Percentiles rank a stretch among this genome's conserved stretches.
These are phyloP conservation scores for Phytophthora rubi DNA, from an alignment of 352 stramenopile species.

Conservation along the genomic window DNA sequence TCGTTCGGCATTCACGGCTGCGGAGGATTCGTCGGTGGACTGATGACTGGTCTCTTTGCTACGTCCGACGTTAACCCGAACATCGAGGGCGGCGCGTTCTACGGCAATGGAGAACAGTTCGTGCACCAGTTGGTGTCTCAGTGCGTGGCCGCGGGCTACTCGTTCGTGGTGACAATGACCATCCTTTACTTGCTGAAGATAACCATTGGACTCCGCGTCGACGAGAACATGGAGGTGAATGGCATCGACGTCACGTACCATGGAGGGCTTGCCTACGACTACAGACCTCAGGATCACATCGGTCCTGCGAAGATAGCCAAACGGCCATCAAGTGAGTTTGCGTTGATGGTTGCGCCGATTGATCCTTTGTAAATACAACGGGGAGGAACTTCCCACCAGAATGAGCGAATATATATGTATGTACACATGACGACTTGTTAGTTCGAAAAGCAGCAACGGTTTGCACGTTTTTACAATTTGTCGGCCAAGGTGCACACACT, in stretches of 20 bases:
- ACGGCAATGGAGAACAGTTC: slow-evolving; percentile 54
- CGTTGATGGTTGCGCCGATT: slow-evolving; percentile 22
- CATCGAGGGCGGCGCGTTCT: slow-evolving; percentile 62
- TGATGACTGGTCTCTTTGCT: slow-evolving; percentile 78
- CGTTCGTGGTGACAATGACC: slow-evolving; percentile 68
- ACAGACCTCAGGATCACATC: slow-evolving; percentile 32
- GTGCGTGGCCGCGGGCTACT: slow-evolving; percentile 69
- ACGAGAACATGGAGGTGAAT: slow-evolving; percentile 79
- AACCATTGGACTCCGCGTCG: slow-evolving; percentile 74
- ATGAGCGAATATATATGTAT: too few species aligned
- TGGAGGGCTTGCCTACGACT: slow-evolving; percentile 71
- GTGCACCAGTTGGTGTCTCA: slow-evolving; percentile 63
- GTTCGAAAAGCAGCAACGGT: too few species aligned
- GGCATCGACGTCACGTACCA: slow-evolving; percentile 84
- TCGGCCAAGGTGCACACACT: too few species aligned
- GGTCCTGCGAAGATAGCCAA: slow-evolving; percentile 14
- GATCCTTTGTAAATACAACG: slow-evolving; percentile 17
- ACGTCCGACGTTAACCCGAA: slow-evolving; percentile 61
- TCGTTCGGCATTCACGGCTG: slow-evolving; percentile 79
- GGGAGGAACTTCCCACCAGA: too few species aligned
- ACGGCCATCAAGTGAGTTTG: slow-evolving; percentile 20
- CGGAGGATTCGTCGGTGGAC: slow-evolving; percentile 61
- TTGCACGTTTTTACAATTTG: too few species aligned
- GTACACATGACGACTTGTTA: too few species aligned
- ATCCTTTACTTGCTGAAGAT: slow-evolving; percentile 77